phyloP scores from a whole-genome alignment of 768 basidiomycete genomes.

The Trametes villosa region DNA sequence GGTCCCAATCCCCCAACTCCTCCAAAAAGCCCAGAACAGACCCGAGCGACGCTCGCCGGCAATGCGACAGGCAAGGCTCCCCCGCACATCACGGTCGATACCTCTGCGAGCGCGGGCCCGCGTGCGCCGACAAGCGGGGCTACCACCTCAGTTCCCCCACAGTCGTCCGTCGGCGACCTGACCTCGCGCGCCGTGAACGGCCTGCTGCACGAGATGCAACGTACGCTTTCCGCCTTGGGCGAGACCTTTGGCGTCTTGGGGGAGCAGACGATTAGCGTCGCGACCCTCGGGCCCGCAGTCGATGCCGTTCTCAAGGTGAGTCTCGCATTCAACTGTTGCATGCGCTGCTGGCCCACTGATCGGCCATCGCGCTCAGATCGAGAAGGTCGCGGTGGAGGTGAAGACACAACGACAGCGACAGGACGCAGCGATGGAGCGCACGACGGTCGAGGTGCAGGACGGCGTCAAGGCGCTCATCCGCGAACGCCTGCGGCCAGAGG shows the following conservation, averaged over 20 bases:
- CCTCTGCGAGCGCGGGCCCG: no score
- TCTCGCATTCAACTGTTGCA: neutral
- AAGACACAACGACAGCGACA: slow-evolving; percentile 45
- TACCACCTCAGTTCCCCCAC: no score
- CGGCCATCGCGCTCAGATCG: slow-evolving; percentile 43
- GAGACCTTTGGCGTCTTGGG: slow-evolving; percentile 50
- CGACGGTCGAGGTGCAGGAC: slow-evolving; percentile 40
- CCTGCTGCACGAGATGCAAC: slow-evolving; percentile 53
- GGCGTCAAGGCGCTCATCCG: slow-evolving; percentile 48
- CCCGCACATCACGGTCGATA: neutral
- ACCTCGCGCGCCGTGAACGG: slow-evolving; percentile 21
- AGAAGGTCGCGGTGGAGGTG: slow-evolving; percentile 42
- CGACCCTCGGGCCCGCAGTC: slow-evolving; percentile 48
- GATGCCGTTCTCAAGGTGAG: slow-evolving; percentile 49
- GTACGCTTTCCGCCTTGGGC: slow-evolving; percentile 44
- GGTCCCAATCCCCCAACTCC: neutral
- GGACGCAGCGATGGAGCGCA: slow-evolving; percentile 41
- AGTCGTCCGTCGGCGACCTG: no score
- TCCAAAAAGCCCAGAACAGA: neutral
- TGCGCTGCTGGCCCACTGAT: neutral
- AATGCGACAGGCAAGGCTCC: neutral
- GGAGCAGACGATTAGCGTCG: slow-evolving; percentile 49
- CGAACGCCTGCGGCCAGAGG: slow-evolving; percentile 42
- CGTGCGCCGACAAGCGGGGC: no score
- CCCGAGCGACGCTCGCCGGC: neutral